Evolutionary conservation across 2,329 filamentous ascomycete species (phyloP).

Genomic region (Fusarium sp.): DNA sequence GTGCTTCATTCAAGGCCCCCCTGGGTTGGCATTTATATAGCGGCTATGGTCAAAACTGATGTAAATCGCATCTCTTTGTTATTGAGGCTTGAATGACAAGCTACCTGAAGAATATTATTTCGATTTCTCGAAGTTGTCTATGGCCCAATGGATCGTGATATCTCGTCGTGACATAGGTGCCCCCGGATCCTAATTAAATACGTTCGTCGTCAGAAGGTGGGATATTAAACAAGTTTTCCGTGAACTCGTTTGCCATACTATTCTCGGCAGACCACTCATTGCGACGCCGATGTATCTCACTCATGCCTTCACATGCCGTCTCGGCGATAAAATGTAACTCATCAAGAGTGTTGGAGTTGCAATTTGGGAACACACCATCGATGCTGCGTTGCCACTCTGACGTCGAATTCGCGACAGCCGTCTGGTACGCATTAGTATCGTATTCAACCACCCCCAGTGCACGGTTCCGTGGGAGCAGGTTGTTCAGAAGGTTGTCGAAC

Average conservation of each 20-base stretch:
- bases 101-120: slow-evolving; percentile 29
- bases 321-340: slow-evolving; percentile 56
- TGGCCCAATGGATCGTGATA: not conserved
- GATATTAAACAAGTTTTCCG: slow-evolving; percentile 42
- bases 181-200: slow-evolving; percentile 2
- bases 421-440: slow-evolving; percentile 49
- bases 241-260: slow-evolving; percentile 45
- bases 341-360: slow-evolving; percentile 54
- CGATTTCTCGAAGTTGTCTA: slow-evolving; percentile 7
- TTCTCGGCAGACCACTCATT: slow-evolving; percentile 44
- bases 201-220: slow-evolving; percentile 20
- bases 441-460: slow-evolving; percentile 46
- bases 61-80: slow-evolving; percentile 29
- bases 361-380: slow-evolving; percentile 56
- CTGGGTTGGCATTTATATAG: slow-evolving; percentile 31
- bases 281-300: slow-evolving; percentile 51
- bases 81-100: slow-evolving; percentile 35
- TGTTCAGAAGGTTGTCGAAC: slow-evolving; percentile 38
- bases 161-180: not conserved
- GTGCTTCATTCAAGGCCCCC: slow-evolving; percentile 10
- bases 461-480: slow-evolving; percentile 41
- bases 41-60: slow-evolving; percentile 23
- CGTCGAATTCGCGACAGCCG: slow-evolving; percentile 51
- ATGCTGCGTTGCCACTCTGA: slow-evolving; percentile 55
- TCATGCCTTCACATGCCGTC: slow-evolving; percentile 55